phyloP scores from a whole-genome alignment of 1,284 basidiomycete species.

The Cryptococcus hybrid region DNA sequence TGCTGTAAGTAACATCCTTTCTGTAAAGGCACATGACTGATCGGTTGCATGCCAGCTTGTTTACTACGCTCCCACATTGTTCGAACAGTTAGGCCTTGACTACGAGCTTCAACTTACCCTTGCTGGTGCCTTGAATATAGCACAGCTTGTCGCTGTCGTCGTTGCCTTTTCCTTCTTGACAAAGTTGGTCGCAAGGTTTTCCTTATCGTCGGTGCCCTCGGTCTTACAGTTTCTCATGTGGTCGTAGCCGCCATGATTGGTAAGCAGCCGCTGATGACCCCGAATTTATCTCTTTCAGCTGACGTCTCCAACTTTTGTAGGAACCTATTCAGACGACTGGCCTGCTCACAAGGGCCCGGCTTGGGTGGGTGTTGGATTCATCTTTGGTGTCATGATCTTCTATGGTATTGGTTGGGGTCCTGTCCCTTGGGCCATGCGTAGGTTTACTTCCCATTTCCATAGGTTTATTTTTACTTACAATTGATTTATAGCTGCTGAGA shows the following conservation, averaged over 20 bases:
- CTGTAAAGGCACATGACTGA: background rate
- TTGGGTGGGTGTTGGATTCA: slow-evolving; percentile 28
- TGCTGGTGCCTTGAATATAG: slow-evolving; percentile 45
- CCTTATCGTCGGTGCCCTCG: slow-evolving; percentile 26
- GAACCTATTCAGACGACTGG: slow-evolving; percentile 24
- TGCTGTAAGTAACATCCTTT: slow-evolving; percentile 7
- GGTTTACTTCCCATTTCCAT: background rate
- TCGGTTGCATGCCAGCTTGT: background rate
- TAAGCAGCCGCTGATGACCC: too few species aligned
- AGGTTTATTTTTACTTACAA: background rate
- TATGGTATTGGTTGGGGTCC: slow-evolving; percentile 21
- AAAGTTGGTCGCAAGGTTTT: slow-evolving; percentile 41
- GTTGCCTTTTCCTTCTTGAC: slow-evolving; percentile 46
- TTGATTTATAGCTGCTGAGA: slow-evolving; percentile 19
- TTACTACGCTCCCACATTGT: slow-evolving; percentile 18
- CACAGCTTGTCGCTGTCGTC: slow-evolving; percentile 39
- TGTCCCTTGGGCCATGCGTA: slow-evolving; percentile 1
- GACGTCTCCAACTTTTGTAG: too few species aligned
- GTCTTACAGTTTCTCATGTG: slow-evolving; percentile 17
- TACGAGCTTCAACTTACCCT: slow-evolving; percentile 27
- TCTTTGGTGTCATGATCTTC: slow-evolving; percentile 22
- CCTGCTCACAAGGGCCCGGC: slow-evolving; percentile 15
- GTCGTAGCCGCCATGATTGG: slow-evolving; percentile 29
- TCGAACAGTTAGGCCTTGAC: slow-evolving; percentile 38
- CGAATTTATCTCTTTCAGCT: too few species aligned